Percentiles rank a stretch among this genome's conserved stretches.
Conservation (phyloP, 1,284 basidiomycete species). For the Cryptococcus neoformans region DNA sequence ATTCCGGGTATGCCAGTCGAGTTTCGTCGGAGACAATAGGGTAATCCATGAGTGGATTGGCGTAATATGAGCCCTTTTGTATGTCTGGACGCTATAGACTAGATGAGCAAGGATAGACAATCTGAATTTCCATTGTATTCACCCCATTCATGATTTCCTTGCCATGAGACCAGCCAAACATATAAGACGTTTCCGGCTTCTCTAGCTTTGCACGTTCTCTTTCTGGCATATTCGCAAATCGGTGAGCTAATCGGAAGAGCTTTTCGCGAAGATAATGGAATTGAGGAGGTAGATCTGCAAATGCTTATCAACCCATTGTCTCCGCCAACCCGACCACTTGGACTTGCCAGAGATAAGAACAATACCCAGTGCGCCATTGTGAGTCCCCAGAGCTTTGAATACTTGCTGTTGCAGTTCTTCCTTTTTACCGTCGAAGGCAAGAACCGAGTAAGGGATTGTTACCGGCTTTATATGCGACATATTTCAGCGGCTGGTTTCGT, state of each 20-base stretch:
- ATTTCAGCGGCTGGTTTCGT: too few species aligned
- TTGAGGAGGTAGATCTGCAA: constrained; percentile 62
- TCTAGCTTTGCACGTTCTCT: constrained; percentile 64
- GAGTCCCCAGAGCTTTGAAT: constrained; percentile 74
- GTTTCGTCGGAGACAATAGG: constrained; percentile 60
- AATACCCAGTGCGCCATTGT: constrained; percentile 70
- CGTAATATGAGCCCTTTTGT: constrained; percentile 88
- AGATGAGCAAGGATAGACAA: background rate
- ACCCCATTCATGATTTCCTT: constrained; percentile 97
- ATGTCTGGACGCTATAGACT: constrained; percentile 55
- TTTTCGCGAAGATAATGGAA: constrained; percentile 64
- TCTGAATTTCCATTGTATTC: constrained; percentile 9
- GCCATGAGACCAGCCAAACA: constrained; percentile 89
- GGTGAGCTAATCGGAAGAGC: constrained; percentile 67
- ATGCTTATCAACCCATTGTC: background rate
- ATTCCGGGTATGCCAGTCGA: constrained; percentile 62
- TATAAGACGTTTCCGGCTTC: constrained; percentile 39
- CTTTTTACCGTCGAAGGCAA: too few species aligned
- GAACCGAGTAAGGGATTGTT: too few species aligned
- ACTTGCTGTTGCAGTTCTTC: constrained; percentile 4
- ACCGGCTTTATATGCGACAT: too few species aligned
- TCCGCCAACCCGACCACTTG: background rate
- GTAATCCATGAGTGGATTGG: constrained; percentile 71
- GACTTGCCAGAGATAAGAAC: constrained; percentile 61
- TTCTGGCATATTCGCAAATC: constrained; percentile 69